Evolutionary conservation across 2,329 filamentous ascomycete genomes (phyloP).

Genomic region (Arthrocladium fulminans): DNA sequence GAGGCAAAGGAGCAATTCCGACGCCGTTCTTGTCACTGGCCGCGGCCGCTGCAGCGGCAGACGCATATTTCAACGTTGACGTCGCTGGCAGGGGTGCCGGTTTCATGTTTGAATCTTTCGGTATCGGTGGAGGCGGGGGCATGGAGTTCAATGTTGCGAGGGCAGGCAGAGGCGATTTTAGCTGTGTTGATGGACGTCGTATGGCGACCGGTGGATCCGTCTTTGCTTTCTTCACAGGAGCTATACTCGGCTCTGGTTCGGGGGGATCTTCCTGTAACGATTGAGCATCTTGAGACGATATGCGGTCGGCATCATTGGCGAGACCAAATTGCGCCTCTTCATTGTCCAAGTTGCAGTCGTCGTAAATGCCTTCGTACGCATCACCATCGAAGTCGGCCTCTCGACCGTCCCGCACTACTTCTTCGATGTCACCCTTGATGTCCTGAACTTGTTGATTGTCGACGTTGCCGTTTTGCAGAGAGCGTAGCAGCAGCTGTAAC

Average conservation of each 20-base stretch:
- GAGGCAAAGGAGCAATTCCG: conserved; percentile 86
- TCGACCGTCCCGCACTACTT: conserved; percentile 86
- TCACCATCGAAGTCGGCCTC: conserved; percentile 78
- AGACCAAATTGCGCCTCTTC: conserved; percentile 85
- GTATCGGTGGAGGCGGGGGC: conserved; percentile 29
- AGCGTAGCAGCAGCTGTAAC: conserved; percentile 79
- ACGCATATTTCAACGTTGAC: conserved; percentile 88
- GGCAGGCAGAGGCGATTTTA: conserved; percentile 82
- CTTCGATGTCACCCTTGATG: conserved; percentile 83
- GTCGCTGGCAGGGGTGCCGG: conserved; percentile 78
- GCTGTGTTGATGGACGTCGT: conserved; percentile 74
- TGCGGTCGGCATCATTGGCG: conserved; percentile 67
- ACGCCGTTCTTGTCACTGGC: conserved; percentile 81
- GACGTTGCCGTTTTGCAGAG: conserved; percentile 84
- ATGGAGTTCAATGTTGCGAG: conserved; percentile 75
- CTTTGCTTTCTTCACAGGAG: conserved; percentile 47
- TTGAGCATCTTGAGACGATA: conserved; percentile 91
- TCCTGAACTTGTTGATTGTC: conserved; percentile 80
- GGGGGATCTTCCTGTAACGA: conserved; percentile 72
- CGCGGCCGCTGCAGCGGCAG: conserved; percentile 85
- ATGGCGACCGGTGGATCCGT: conserved; percentile 48
- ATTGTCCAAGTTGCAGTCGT: conserved; percentile 84
- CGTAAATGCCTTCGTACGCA: conserved; percentile 80
- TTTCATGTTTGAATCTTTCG: conserved; percentile 67
- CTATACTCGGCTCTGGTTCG: conserved; percentile 48